Base-by-base conservation (phyloP, 148 eudicot genomes). In the Rhododendron williamsianum region DNA sequence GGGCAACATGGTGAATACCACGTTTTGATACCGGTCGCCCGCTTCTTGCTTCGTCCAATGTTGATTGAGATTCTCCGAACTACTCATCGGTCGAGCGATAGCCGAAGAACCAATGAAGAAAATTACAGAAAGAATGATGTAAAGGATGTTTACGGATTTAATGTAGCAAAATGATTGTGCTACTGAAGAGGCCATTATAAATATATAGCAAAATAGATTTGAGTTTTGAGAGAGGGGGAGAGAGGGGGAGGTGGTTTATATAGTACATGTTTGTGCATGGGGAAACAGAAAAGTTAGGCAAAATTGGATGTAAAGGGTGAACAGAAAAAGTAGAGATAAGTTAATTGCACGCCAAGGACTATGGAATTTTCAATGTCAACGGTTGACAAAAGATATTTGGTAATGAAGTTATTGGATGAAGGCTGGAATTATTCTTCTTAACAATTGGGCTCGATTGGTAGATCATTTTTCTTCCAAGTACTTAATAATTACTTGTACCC, bases 311-410 rank as follows among this genome's bases (percentile, higher is more conserved):
- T 76, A 69, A 82, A 60, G 45, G 45, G 77, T 21, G n/a, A 48
- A 25, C 25, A 3, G 35, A 35, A 16, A 72, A 51, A 46, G 27
- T 56, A 49, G 27, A 43, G 56, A 78, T 77, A 45, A 51, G 72
- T 63, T 60, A 74, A 35, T 54, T 16, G 71, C 80, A 83, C 84
- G 85, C 60, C 65, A 86, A 86, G 33, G 41, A 54, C 76, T 74
- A 49, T 86, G 46, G 60, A 58, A 35, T 30, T 81, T 81, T 81
- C 48, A 82, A 48, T 83, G 85, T 86, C 85, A 86, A 86, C 35
- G 83, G 23, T 58, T 3, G 54, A 49, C 19, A 36, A 21, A 30
- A 27, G 48, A 77, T 54, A 41, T 51, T 8, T 6, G 38, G 7
- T 77, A 41, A 48, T 3, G 33, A 27, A 13, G 6, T 73, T 46